Evolutionary conservation across 495 filamentous ascomycete genomes (phyloP), one percentile per base, ranked within the genome.

Genomic region (Neurospora terricola): DNA sequence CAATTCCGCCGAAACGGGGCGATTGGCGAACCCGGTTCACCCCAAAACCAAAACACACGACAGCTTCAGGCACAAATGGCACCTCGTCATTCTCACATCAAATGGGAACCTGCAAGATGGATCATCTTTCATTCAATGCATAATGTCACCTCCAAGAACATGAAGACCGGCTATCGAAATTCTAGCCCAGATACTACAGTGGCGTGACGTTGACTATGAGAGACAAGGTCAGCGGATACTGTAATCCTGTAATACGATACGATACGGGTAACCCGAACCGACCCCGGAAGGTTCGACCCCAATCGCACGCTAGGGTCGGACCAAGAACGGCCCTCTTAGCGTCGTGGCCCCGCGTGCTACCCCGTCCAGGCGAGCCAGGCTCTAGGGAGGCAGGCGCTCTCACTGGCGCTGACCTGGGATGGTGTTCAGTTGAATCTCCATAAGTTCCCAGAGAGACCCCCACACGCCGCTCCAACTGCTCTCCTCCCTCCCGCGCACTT

Each of bases 401-500:
- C 18, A 8, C 42, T n/a, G 16, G 42, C 42, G 45, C 45, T 54
- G 45, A n/a, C n/a, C n/a, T n/a, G n/a, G n/a, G n/a, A 54, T 23
- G 45, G 45, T 54, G 45, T 54, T 34, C 12, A 1, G 54, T 34
- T 62, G 54, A 62, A 34, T 62, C 54, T 62, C 54, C 54, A 62
- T 62, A 62, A 62, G 54, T 62, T 62, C 54, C 54, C 54, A 30
- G 45, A 36, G 73, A 79, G 77, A 80, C 79, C 79, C 79, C 79
- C 79, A 80, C 79, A 77, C 79, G 73, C 73, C 75, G 73, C 76
- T 72, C 70, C 71, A 62, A 71, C 71, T 71, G 71, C 40, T 71
- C 72, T 76, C 73, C 74, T 77, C 77, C 76, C 75, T 62, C 48
- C 48, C 54, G 54, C 54, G 48, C 54, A 72, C 78, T 77, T 76